Evolutionary conservation across 2,329 filamentous ascomycete species (phyloP).

Genomic region (Hypomyces perniciosus): DNA sequence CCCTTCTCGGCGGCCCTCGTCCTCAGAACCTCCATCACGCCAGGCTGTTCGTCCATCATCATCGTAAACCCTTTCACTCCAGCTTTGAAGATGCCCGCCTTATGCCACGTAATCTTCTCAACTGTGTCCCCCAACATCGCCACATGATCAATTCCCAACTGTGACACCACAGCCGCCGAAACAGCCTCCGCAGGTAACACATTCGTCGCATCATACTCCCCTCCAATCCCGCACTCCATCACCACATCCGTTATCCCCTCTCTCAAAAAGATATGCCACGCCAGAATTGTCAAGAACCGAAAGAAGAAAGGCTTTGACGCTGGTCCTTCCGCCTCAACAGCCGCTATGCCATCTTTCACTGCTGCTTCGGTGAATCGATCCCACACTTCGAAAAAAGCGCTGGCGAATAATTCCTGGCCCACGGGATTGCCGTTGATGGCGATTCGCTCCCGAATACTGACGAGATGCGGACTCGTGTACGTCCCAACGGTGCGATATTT

Average conservation of each 20-base stretch:
- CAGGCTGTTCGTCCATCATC: slow-evolving; percentile 25
- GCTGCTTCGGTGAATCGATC: slow-evolving; percentile 47
- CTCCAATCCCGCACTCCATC: slow-evolving; percentile 90
- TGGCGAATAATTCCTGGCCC: slow-evolving; percentile 60
- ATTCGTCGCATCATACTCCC: slow-evolving; percentile 90
- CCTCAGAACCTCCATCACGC: slow-evolving; percentile 48
- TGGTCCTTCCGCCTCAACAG: slow-evolving; percentile 46
- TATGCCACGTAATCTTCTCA: slow-evolving; percentile 83
- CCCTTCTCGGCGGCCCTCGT: slow-evolving; percentile 53
- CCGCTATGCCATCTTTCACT: slow-evolving; percentile 23
- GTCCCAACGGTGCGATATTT: slow-evolving; percentile 55
- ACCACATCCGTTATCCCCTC: slow-evolving; percentile 74
- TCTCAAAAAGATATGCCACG: slow-evolving; percentile 72
- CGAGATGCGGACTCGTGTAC: slow-evolving; percentile 80
- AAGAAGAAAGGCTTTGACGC: slow-evolving; percentile 83
- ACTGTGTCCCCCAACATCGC: slow-evolving; percentile 73
- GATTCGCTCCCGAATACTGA: slow-evolving; percentile 79
- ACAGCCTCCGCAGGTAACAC: slow-evolving; percentile 60
- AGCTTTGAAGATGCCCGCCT: slow-evolving; percentile 76
- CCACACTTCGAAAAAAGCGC: slow-evolving; percentile 82
- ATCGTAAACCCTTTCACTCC: slow-evolving; percentile 39
- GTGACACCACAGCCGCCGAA: slow-evolving; percentile 67
- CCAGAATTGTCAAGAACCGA: slow-evolving; percentile 82
- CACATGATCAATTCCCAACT: slow-evolving; percentile 79
- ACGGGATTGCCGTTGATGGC: slow-evolving; percentile 69